Base-by-base conservation (phyloP, 441 rosid genomes). In the Biscutella laevigata region DNA sequence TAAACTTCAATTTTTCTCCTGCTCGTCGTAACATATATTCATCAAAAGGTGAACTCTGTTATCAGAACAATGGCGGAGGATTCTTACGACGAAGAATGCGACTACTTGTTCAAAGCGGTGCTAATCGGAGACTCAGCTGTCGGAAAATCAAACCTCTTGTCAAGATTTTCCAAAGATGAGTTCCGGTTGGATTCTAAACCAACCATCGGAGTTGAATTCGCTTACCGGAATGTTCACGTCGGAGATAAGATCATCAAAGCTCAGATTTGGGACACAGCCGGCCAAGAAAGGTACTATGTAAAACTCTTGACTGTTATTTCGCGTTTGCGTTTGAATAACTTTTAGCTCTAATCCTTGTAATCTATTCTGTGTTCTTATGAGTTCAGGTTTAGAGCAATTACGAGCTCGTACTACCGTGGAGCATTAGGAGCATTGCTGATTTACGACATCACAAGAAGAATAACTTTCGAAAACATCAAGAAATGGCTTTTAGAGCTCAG, bases 211-310 rank as follows among this genome's bases (percentile, higher is more conserved):
- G 70, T 66, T 58, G 70, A 66, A 3, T 66, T 66, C 26, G 70
- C 70, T 10, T 58, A 58, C 25, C 16, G 70, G 55, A 78, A 81
- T 59, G 78, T 87, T 34, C 84, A 58, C 0, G 83, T 84, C 3
- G 81, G 78, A 27, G 90, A 80, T 40, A 87, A 86, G 68, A 75
- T 83, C 66, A 79, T 86, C 63, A 86, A 86, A 69, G 94, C 95
- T 17, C 95, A 87, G 83, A 84, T 87, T 78, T 87, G 95, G 89
- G 95, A 87, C 66, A 84, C 92, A 0, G 95, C 95, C 2, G 95
- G 95, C 48, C 95, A 87, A 67, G 95, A 87, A 74, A 80, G 95
- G 95, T 87, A 53, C 29, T n/a, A 22, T 1, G 12, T 4, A 4
- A 2, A 34, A 2, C 2, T 4, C 21, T 37, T 35, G 4, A 37